Evolutionary conservation across 257 asterid species (phyloP).

Genomic region (Lithospermum erythrorhizon): DNA sequence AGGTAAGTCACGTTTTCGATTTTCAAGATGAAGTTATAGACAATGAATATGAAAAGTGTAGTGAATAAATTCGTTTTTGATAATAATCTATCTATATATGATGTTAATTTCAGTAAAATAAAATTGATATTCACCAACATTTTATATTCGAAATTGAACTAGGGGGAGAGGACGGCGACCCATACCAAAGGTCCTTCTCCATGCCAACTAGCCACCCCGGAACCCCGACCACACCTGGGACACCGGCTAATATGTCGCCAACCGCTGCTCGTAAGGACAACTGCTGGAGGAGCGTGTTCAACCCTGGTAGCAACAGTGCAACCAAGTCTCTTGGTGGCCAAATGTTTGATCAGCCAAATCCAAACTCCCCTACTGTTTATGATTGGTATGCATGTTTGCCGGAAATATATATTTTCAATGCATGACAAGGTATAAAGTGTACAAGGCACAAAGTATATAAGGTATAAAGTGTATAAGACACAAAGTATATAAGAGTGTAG

Average conservation of each 20-base stretch:
- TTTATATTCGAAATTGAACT: conserved; percentile 16
- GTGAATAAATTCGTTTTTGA: too few relatives aligned
- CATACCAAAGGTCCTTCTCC: conserved; percentile 43
- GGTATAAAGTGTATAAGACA: too few relatives aligned
- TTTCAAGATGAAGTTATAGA: too few relatives aligned
- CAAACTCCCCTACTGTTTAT: conserved; percentile 88
- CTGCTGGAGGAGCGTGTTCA: conserved; percentile 95
- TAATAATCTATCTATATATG: too few relatives aligned
- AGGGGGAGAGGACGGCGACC: conserved; percentile 28
- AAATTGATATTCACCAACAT: not conserved
- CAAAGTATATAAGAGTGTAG: too few relatives aligned
- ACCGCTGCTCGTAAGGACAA: conserved; percentile 41
- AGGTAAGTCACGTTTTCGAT: conserved; percentile 5
- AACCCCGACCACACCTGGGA: conserved; percentile 5
- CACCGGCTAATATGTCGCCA: conserved; percentile 31
- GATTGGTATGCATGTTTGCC: conserved; percentile 54
- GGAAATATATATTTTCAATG: too few relatives aligned
- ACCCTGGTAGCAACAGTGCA: conserved; percentile 86
- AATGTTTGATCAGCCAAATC: conserved; percentile 72
- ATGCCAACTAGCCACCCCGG: conserved; percentile 39
- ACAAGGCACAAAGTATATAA: too few relatives aligned
- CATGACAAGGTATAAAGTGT: too few relatives aligned
- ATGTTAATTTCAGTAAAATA: too few relatives aligned
- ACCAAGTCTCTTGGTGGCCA: conserved; percentile 59
- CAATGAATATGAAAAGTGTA: too few relatives aligned